phyloP scores from a whole-genome alignment of 495 filamentous ascomycete genomes.

The Glarea lozoyensis region DNA sequence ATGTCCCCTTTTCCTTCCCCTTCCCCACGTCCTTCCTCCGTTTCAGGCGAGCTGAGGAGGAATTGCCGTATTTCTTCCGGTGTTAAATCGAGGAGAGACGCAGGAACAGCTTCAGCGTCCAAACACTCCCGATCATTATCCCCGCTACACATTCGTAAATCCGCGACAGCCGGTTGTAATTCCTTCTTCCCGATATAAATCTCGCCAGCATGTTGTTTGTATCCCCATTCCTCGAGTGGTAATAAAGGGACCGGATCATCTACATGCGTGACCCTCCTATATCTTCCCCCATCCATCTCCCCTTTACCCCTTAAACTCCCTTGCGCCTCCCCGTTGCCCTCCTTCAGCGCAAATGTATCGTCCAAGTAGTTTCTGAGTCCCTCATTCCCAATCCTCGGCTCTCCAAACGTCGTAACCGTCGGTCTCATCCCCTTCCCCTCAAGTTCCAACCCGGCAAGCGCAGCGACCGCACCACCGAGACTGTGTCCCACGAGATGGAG shows the following conservation, averaged over 20 bases:
- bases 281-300: conserved; percentile 37
- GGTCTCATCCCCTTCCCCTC: conserved; percentile 58
- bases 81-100: background rate
- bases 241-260: conserved; percentile 86
- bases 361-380: conserved; percentile 62
- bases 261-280: conserved; percentile 75
- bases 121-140: conserved; percentile 58
- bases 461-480: conserved; percentile 85
- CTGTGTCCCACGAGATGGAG: conserved; percentile 78
- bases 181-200: conserved; percentile 67
- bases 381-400: conserved; percentile 76
- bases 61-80: conserved; percentile 11
- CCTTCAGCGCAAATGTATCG: conserved; percentile 45
- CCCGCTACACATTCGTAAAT: conserved; percentile 65
- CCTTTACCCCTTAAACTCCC: too few relatives aligned
- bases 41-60: too few relatives aligned
- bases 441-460: conserved; percentile 76
- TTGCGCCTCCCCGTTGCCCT: background rate
- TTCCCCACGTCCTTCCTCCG: background rate
- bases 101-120: conserved; percentile 4
- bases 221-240: conserved; percentile 81
- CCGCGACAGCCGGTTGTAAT: conserved; percentile 55
- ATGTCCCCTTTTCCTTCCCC: conserved; percentile 12
- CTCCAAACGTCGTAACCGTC: conserved; percentile 82
- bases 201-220: conserved; percentile 74